Percentiles rank a stretch among this genome's conserved stretches.
Evolutionary conservation across 345 rosid genomes (phyloP).

Genomic region (Moricandia arvensis): DNA sequence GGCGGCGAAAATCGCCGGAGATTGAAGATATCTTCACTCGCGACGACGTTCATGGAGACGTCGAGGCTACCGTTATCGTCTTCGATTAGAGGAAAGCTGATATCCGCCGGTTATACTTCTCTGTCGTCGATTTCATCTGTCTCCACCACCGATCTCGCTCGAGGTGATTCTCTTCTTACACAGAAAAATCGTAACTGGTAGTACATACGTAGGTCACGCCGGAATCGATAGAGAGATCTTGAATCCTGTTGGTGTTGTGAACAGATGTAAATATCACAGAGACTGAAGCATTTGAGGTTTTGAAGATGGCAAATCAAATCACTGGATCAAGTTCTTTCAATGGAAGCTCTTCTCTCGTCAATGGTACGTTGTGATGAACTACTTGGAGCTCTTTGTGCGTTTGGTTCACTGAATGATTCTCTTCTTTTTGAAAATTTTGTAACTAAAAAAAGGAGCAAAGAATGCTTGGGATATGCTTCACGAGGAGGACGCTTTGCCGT

Average conservation of each 20-base stretch:
- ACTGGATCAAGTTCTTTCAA: constrained; percentile 15
- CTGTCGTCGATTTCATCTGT: constrained; percentile 35
- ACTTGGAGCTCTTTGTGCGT: neutral
- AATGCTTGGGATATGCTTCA: constrained; percentile 93
- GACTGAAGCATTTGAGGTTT: constrained; percentile 58
- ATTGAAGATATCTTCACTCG: neutral
- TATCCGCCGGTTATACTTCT: constrained; percentile 61
- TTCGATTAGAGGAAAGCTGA: constrained; percentile 63
- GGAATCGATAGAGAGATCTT: neutral
- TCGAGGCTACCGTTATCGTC: constrained; percentile 44
- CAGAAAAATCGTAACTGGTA: neutral
- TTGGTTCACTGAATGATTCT: constrained; percentile 5
- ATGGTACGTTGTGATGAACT: constrained; percentile 41
- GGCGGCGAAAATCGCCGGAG: neutral
- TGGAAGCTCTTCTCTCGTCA: constrained; percentile 42
- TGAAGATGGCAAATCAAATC: constrained; percentile 43
- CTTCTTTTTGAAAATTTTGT: neutral
- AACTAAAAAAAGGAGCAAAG: constrained; percentile 52
- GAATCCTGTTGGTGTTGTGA: neutral
- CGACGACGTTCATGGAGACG: neutral
- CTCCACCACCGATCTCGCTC: constrained; percentile 57
- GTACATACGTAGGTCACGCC: neutral
- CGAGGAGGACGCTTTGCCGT: constrained; percentile 61
- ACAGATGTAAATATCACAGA: constrained; percentile 57
- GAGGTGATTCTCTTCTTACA: constrained; percentile 41